These are phyloP conservation scores for Mycena amicta DNA, from an alignment of 768 basidiomycete species.

Conservation along the genomic window DNA sequence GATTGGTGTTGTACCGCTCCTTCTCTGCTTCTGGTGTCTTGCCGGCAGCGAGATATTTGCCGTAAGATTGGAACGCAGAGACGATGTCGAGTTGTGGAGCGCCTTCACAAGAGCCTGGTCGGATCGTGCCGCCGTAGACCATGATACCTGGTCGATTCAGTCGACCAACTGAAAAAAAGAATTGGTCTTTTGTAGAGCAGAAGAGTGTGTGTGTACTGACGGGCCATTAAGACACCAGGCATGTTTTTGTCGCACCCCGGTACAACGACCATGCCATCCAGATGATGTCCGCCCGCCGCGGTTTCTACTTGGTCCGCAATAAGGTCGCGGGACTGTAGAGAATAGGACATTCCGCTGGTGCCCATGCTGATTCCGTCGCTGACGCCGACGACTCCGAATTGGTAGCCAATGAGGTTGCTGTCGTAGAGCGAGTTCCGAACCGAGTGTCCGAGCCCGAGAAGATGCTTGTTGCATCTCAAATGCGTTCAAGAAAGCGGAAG, in stretches of 20 bases:
- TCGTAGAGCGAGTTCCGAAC: conserved; percentile 79
- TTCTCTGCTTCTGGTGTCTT: conserved; percentile 81
- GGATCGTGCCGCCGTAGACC: conserved; percentile 97
- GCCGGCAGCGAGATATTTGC: conserved; percentile 90
- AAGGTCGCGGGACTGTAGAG: conserved; percentile 95
- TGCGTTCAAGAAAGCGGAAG: conserved; percentile 2
- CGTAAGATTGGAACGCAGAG: conserved; percentile 97
- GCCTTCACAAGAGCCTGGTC: conserved; percentile 88
- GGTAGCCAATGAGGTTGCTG: conserved; percentile 85
- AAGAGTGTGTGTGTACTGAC: conserved; percentile 48
- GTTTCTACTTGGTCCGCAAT: conserved; percentile 98
- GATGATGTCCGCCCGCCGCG: conserved; percentile 94
- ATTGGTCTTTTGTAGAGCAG: not conserved
- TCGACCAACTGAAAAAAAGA: conserved; percentile 68
- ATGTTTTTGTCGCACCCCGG: conserved; percentile 99
- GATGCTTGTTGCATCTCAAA: conserved; percentile 89
- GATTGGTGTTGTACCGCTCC: conserved; percentile 82
- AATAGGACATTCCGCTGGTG: conserved; percentile 89
- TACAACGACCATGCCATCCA: conserved; percentile 96
- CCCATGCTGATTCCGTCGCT: conserved; percentile 99
- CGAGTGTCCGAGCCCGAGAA: conserved; percentile 85
- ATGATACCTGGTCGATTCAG: conserved; percentile 95
- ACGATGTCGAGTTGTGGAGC: conserved; percentile 91
- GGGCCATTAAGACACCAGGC: conserved; percentile 98
- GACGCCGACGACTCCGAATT: conserved; percentile 96